Percentiles rank a stretch among this genome's conserved stretches.
Conservation (phyloP, 208 protist genomes). For the Trichomonas vaginalis region DNA sequence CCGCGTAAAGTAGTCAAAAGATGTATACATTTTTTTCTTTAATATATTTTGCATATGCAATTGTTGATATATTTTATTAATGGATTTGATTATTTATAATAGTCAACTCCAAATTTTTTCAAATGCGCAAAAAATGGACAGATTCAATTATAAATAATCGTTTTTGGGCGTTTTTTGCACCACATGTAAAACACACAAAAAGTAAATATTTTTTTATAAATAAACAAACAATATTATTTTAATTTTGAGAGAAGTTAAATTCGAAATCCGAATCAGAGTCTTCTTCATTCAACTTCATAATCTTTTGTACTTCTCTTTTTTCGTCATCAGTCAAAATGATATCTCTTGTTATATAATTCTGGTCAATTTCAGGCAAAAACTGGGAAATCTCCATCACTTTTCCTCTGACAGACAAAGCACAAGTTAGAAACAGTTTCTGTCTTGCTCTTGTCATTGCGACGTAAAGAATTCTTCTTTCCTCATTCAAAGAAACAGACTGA, state of each 20-base stretch:
- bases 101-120: no score
- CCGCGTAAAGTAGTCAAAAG: no score
- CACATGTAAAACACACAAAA: no score
- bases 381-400: background rate
- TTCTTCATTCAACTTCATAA: background rate
- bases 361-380: background rate
- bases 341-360: background rate
- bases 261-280: background rate
- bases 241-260: background rate
- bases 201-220: background rate
- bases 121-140: no score
- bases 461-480: conserved; percentile 15
- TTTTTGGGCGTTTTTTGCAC: no score
- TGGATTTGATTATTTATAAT: no score
- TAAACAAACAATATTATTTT: background rate
- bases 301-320: background rate
- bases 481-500: background rate
- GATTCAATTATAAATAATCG: no score
- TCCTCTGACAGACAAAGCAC: no score
- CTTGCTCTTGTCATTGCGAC: conserved; percentile 13
- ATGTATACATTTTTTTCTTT: no score
- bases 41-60: no score
- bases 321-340: background rate
- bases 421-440: background rate
- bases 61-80: no score